Percentiles rank a stretch among this genome's conserved stretches.
phyloP scores from a whole-genome alignment of 2,329 filamentous ascomycete genomes.

The Colletotrichum simmondsii region DNA sequence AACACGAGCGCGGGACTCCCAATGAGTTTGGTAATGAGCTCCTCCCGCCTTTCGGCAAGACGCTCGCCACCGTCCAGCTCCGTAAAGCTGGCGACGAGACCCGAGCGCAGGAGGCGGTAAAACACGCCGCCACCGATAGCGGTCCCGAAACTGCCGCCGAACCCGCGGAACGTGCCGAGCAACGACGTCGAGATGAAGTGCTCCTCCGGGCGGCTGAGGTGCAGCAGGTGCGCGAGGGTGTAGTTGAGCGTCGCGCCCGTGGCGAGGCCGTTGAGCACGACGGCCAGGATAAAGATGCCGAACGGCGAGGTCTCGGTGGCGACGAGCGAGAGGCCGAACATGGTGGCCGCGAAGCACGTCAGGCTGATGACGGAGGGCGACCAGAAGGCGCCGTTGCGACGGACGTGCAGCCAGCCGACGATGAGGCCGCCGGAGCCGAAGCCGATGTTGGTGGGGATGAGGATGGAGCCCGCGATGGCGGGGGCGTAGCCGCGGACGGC shows the following conservation, averaged over 20 bases:
- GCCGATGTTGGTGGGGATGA: conserved; percentile 84
- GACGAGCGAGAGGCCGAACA: conserved; percentile 65
- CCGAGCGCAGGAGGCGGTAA: conserved; percentile 66
- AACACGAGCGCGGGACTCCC: conserved; percentile 64
- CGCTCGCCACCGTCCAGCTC: conserved; percentile 51
- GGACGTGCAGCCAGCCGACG: conserved; percentile 81
- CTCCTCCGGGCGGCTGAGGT: conserved; percentile 72
- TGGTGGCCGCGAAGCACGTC: conserved; percentile 68
- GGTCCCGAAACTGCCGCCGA: conserved; percentile 83
- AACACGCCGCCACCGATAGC: conserved; percentile 84
- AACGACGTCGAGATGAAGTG: conserved; percentile 83
- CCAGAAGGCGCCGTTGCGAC: conserved; percentile 79
- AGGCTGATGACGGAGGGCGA: conserved; percentile 70
- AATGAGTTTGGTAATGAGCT: conserved; percentile 58
- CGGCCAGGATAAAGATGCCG: conserved; percentile 64
- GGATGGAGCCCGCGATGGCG: conserved; percentile 77
- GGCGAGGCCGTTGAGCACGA: conserved; percentile 78
- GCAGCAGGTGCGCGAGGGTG: conserved; percentile 81
- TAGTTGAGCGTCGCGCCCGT: conserved; percentile 83
- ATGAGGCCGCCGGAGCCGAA: conserved; percentile 80
- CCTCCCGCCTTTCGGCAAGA: conserved; percentile 46
- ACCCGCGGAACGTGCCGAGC: conserved; percentile 82
- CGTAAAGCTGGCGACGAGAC: conserved; percentile 68
- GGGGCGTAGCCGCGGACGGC: conserved; percentile 78
- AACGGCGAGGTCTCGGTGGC: conserved; percentile 64